Percentiles rank a stretch among this genome's conserved stretches.
Evolutionary conservation across 805 yeast genomes (phyloP).

Genomic region (Nematodospora valgi): DNA sequence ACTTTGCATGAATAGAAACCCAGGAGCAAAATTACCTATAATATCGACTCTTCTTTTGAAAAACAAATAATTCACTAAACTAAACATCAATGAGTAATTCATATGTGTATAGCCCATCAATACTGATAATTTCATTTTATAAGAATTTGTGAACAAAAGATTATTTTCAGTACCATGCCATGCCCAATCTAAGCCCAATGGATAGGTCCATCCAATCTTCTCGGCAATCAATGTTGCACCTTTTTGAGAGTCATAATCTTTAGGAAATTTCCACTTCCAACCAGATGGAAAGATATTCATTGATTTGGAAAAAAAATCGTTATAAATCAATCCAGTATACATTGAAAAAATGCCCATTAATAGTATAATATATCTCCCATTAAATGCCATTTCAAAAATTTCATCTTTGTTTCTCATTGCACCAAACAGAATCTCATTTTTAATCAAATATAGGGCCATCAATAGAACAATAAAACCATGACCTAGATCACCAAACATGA

Average conservation of each 20-base stretch:
- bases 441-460: slow-evolving; percentile 53
- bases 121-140: slow-evolving; percentile 74
- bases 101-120: slow-evolving; percentile 74
- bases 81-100: slow-evolving; percentile 66
- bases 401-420: slow-evolving; percentile 61
- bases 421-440: slow-evolving; percentile 51
- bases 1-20: slow-evolving; percentile 70
- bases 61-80: slow-evolving; percentile 58
- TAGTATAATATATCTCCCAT: slow-evolving; percentile 65
- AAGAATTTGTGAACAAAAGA: slow-evolving; percentile 65
- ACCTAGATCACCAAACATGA: slow-evolving; percentile 81
- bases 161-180: slow-evolving; percentile 84
- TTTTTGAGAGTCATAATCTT: slow-evolving; percentile 52
- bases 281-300: slow-evolving; percentile 67
- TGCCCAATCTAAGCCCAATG: slow-evolving; percentile 64
- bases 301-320: slow-evolving; percentile 68
- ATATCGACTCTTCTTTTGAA: slow-evolving; percentile 63
- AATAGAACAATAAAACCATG: slow-evolving; percentile 65
- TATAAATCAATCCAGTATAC: slow-evolving; percentile 71
- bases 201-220: slow-evolving; percentile 48
- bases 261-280: slow-evolving; percentile 73
- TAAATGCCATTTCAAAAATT: slow-evolving; percentile 72
- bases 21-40: slow-evolving; percentile 71
- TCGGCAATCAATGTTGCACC: slow-evolving; percentile 50
- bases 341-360: slow-evolving; percentile 72